phyloP scores from a whole-genome alignment of 2,329 filamentous ascomycete genomes.

The Penicillium sp. region DNA sequence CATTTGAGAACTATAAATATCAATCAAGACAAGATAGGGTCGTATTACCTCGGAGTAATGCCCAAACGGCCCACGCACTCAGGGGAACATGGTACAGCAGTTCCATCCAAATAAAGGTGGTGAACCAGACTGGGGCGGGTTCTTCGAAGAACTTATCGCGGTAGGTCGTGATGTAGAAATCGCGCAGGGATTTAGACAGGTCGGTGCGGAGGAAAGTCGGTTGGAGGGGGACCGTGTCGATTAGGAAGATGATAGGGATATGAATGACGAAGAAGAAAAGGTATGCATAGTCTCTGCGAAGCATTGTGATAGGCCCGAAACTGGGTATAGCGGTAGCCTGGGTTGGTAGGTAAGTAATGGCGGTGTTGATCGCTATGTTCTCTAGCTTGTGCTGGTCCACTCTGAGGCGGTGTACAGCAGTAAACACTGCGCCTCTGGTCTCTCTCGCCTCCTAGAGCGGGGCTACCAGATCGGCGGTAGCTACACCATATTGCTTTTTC shows the following conservation, averaged over 20 bases:
- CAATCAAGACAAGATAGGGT: background rate
- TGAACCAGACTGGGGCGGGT: constrained; percentile 60
- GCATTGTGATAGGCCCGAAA: background rate
- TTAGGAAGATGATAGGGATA: constrained; percentile 60
- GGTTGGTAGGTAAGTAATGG: background rate
- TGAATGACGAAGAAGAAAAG: constrained; percentile 63
- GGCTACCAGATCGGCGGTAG: background rate
- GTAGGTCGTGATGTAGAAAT: constrained; percentile 62
- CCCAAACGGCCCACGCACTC: constrained; percentile 60
- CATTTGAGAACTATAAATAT: background rate
- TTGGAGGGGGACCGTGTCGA: constrained; percentile 63
- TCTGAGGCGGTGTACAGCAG: background rate
- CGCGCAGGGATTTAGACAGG: constrained; percentile 52
- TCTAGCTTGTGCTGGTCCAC: too few relatives aligned
- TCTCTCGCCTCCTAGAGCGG: background rate
- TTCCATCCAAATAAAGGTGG: constrained; percentile 59
- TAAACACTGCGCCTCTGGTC: background rate
- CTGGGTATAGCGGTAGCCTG: too few relatives aligned
- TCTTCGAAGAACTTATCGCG: constrained; percentile 63
- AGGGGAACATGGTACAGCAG: constrained; percentile 61
- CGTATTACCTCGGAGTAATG: constrained; percentile 50
- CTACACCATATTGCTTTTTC: constrained; percentile 3
- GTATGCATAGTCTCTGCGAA: constrained; percentile 38
- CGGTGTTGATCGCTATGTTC: background rate
- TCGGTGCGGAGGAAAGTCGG: constrained; percentile 52